Conservation (phyloP, 2,329 filamentous ascomycete genomes). For the Penicillium sp. region DNA sequence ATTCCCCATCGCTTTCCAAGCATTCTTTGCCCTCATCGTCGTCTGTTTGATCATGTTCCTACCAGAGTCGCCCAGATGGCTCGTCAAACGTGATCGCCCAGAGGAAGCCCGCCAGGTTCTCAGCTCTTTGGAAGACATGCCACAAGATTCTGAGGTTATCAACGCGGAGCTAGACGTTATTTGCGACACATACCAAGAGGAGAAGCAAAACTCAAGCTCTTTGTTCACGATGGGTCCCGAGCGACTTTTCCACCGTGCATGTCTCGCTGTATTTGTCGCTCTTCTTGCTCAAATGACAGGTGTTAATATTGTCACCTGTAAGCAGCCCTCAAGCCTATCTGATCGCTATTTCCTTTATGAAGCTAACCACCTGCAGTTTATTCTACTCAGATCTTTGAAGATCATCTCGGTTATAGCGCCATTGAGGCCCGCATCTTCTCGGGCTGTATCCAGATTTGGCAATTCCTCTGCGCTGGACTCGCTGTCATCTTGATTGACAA, state of each 20-base stretch:
- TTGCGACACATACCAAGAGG: background rate
- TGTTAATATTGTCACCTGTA: background rate
- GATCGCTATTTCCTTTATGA: too few relatives aligned
- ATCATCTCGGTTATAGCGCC: background rate
- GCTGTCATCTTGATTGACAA: background rate
- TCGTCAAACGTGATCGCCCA: background rate
- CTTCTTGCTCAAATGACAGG: background rate
- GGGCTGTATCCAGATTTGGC: background rate
- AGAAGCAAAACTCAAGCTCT: background rate
- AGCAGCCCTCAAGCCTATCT: background rate
- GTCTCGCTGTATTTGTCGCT: background rate
- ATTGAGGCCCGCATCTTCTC: background rate
- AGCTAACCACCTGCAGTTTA: conserved; percentile 11
- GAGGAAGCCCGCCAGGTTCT: background rate
- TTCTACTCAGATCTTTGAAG: conserved; percentile 28
- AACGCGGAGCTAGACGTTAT: background rate
- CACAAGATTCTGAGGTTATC: background rate
- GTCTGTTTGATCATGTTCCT: background rate
- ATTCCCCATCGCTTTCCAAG: background rate
- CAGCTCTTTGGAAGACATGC: background rate
- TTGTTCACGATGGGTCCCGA: background rate
- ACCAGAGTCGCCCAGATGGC: background rate
- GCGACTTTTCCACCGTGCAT: background rate
- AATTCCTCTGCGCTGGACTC: background rate
- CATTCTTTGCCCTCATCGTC: background rate